A percentile compares a stretch with the other conserved stretches of the same genome.
These are phyloP conservation scores for Aspergillus fumigatus DNA, from an alignment of 2,329 filamentous ascomycete species.

Conservation along the genomic window DNA sequence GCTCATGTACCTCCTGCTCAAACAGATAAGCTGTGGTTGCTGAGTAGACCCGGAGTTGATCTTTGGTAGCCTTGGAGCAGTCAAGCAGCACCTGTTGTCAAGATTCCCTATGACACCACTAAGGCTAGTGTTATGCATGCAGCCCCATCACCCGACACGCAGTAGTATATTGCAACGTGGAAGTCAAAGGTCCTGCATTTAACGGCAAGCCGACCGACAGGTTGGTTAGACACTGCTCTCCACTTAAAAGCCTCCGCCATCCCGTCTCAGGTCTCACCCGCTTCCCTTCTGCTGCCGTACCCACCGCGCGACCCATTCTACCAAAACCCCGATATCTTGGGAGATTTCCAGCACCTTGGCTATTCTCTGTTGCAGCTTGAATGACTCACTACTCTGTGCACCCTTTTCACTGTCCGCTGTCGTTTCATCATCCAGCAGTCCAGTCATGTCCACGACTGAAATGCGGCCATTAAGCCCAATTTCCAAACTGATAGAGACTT, in stretches of 20 bases:
- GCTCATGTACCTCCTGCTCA: neutral
- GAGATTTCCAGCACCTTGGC: slow-evolving; percentile 38
- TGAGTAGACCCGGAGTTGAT: neutral
- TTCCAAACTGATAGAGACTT: slow-evolving; percentile 34
- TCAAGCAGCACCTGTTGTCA: neutral
- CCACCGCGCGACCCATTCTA: slow-evolving; percentile 42
- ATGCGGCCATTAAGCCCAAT: slow-evolving; percentile 40
- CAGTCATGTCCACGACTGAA: slow-evolving; percentile 35
- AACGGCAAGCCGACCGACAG: neutral
- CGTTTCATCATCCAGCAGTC: slow-evolving; percentile 23
- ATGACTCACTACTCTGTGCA: slow-evolving; percentile 17
- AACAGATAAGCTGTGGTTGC: no score
- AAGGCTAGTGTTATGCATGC: neutral
- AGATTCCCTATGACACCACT: neutral
- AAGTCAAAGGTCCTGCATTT: neutral
- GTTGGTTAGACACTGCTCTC: slow-evolving; percentile 1
- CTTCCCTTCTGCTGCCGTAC: slow-evolving; percentile 26
- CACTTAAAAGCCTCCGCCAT: slow-evolving; percentile 1
- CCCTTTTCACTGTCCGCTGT: slow-evolving; percentile 12
- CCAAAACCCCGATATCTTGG: slow-evolving; percentile 42
- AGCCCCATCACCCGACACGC: neutral
- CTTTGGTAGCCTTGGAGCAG: neutral
- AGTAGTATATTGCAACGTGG: neutral
- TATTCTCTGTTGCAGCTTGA: slow-evolving; percentile 31
- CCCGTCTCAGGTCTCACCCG: slow-evolving; percentile 11